Conservation (phyloP, 2,329 filamentous ascomycete genomes). For the Dendrostoma leiphaemia region DNA sequence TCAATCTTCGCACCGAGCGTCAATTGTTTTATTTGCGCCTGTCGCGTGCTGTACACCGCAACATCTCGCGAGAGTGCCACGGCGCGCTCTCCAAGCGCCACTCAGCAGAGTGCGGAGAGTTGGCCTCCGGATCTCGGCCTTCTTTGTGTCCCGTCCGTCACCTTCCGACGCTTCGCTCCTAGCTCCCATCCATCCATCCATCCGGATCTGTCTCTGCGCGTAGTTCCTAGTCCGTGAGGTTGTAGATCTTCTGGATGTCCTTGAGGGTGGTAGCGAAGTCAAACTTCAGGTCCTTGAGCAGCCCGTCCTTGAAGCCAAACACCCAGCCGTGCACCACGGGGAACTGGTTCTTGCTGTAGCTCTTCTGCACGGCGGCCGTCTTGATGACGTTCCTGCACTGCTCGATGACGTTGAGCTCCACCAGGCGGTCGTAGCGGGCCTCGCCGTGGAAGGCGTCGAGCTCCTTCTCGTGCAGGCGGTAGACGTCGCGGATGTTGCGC, state of each 20-base stretch:
- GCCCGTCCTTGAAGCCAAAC: conserved; percentile 66
- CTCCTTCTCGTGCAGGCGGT: conserved; percentile 68
- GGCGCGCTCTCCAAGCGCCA: too few species aligned
- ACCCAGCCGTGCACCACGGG: conserved; percentile 74
- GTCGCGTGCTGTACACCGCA: too few species aligned
- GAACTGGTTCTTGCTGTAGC: conserved; percentile 59
- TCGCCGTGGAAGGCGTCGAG: conserved; percentile 62
- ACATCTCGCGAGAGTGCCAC: too few species aligned
- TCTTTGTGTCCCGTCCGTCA: too few species aligned
- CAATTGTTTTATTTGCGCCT: too few species aligned
- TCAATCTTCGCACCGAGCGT: too few species aligned
- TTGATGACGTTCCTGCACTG: conserved; percentile 77
- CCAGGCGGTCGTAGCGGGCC: conserved; percentile 67
- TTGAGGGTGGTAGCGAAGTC: conserved; percentile 51
- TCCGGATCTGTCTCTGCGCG: too few species aligned
- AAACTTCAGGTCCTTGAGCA: conserved; percentile 60
- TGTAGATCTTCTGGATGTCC: conserved; percentile 60
- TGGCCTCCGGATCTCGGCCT: too few species aligned
- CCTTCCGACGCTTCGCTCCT: too few species aligned
- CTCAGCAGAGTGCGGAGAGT: too few species aligned
- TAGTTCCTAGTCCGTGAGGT: conserved; percentile 34
- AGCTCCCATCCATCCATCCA: too few species aligned
- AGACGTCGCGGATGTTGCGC: conserved; percentile 72
- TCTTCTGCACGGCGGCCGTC: conserved; percentile 76
- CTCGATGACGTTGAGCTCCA: conserved; percentile 80